Percentiles rank a stretch among this genome's conserved stretches.
Conservation (phyloP, 1,139 yeast genomes). For the Hyphopichia khmerensis region DNA sequence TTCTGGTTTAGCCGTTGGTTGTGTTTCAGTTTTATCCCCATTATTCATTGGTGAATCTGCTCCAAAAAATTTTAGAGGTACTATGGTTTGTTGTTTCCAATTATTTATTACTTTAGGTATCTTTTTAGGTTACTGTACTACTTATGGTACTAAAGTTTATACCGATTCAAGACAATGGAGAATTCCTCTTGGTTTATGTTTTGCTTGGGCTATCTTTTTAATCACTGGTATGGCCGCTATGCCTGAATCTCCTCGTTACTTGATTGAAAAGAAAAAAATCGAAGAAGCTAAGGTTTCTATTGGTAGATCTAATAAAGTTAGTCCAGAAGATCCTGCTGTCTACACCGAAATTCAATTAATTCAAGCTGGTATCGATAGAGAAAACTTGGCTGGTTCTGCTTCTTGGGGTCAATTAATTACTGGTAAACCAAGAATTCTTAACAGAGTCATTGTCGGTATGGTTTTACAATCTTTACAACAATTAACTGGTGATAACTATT, state of each 20-base stretch:
- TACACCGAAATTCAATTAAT: slow-evolving; percentile 58
- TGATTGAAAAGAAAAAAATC: slow-evolving; percentile 36
- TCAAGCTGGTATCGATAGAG: slow-evolving; percentile 64
- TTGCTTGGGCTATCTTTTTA: slow-evolving; percentile 57
- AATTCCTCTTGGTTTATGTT: slow-evolving; percentile 60
- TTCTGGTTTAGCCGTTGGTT: slow-evolving; percentile 73
- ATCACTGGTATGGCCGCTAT: slow-evolving; percentile 53
- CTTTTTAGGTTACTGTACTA: slow-evolving; percentile 63
- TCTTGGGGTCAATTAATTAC: slow-evolving; percentile 65
- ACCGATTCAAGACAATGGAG: slow-evolving; percentile 59
- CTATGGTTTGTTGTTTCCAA: slow-evolving; percentile 70
- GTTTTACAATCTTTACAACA: slow-evolving; percentile 70
- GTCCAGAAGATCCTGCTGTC: slow-evolving; percentile 56
- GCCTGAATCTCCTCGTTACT: slow-evolving; percentile 66
- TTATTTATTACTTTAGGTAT: slow-evolving; percentile 69
- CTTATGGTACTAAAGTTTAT: slow-evolving; percentile 58
- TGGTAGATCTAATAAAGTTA: slow-evolving; percentile 60
- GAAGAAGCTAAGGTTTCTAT: slow-evolving; percentile 52
- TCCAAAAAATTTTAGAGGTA: slow-evolving; percentile 68
- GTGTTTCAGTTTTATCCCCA: slow-evolving; percentile 63
- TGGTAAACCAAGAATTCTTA: slow-evolving; percentile 63
- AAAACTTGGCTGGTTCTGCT: slow-evolving; percentile 62
- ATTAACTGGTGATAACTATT: slow-evolving; percentile 77
- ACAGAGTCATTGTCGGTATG: slow-evolving; percentile 63
- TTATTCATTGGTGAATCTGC: slow-evolving; percentile 70